Evolutionary conservation across 345 rosid species (phyloP).

Genomic region (Litchi chinensis): DNA sequence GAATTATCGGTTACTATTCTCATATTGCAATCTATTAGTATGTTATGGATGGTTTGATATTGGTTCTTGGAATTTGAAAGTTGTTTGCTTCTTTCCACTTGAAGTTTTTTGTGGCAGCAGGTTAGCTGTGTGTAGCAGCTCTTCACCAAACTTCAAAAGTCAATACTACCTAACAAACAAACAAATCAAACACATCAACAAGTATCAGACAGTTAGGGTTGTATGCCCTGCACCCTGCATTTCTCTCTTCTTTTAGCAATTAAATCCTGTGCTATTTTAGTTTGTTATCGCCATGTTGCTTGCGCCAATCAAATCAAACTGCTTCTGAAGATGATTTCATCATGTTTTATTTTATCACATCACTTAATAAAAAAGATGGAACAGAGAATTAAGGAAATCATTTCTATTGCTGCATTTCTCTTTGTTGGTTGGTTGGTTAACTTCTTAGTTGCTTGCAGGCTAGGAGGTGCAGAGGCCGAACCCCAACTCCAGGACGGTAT

Average conservation of each 20-base stretch:
- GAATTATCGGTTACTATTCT: not conserved
- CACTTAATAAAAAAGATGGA: not conserved
- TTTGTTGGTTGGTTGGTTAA: not conserved
- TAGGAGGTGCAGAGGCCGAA: conserved; percentile 78
- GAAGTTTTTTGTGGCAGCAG: conserved; percentile 91
- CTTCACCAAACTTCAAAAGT: conserved; percentile 71
- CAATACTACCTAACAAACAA: conserved; percentile 70
- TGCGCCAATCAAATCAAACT: too few species aligned
- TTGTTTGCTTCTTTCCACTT: conserved; percentile 78
- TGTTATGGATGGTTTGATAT: conserved; percentile 26
- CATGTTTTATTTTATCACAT: not conserved
- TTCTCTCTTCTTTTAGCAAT: conserved; percentile 54
- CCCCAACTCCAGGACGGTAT: conserved; percentile 96
- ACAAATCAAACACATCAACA: conserved; percentile 57
- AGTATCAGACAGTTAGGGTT: conserved; percentile 78
- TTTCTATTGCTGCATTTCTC: not conserved
- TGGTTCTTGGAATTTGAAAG: conserved; percentile 49
- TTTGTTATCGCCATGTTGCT: not conserved
- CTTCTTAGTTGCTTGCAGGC: conserved; percentile 50
- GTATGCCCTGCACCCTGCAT: conserved; percentile 88
- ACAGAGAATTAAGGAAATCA: not conserved
- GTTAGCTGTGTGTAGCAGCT: conserved; percentile 96
- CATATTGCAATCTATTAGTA: not conserved
- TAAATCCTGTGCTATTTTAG: conserved; percentile 20
- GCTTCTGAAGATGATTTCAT: not conserved